A percentile compares a stretch with the other conserved stretches of the same genome.
Conservation (phyloP, 148 eudicot genomes). For the Camellia japonica region DNA sequence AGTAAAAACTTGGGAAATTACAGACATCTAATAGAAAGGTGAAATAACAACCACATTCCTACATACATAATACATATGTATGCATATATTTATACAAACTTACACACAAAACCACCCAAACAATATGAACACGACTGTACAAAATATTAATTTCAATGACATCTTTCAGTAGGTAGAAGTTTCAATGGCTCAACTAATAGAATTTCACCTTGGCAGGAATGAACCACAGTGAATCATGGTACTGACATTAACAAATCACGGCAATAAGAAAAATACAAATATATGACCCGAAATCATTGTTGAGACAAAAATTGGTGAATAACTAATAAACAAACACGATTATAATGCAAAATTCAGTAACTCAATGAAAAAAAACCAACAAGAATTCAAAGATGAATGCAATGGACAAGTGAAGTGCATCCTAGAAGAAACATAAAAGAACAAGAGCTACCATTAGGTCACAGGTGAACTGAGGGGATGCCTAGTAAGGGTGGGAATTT, state of each 20-base stretch:
- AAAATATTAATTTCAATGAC: background rate
- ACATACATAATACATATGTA: background rate
- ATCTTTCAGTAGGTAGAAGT: background rate
- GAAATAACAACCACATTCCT: background rate
- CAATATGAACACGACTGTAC: background rate
- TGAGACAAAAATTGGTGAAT: conserved; percentile 1
- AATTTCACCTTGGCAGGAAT: background rate
- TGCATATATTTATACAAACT: background rate
- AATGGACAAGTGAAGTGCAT: background rate
- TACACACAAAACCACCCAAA: background rate
- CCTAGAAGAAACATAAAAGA: background rate
- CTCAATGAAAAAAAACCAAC: background rate
- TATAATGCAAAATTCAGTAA: background rate
- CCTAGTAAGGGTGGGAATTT: no score
- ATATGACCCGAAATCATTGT: background rate
- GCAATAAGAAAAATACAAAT: background rate
- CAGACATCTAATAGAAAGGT: background rate
- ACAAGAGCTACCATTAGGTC: background rate
- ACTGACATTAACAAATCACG: background rate
- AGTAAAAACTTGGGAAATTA: background rate
- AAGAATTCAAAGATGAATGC: background rate
- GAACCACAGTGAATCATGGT: background rate
- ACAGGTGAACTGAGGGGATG: no score
- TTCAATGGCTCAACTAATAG: background rate
- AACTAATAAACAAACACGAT: background rate